phyloP scores from a whole-genome alignment of 2,329 filamentous ascomycete species.

The Onygenales sp. region DNA sequence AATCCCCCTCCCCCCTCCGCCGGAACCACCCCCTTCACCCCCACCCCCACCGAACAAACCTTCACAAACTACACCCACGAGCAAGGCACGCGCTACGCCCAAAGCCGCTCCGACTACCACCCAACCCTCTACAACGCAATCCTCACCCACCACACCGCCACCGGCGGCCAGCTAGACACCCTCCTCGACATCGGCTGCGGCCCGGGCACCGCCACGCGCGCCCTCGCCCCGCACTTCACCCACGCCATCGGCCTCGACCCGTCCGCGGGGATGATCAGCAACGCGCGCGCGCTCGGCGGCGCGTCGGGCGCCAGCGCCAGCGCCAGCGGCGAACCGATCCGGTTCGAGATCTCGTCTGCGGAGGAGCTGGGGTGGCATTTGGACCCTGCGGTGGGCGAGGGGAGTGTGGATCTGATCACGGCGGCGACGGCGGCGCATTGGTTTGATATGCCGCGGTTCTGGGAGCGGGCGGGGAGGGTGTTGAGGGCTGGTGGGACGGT shows the following conservation, averaged over 20 bases:
- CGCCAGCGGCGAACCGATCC: conserved; percentile 21
- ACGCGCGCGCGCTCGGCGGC: conserved; percentile 32
- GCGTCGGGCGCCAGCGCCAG: conserved; percentile 1
- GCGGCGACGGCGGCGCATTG: conserved; percentile 47
- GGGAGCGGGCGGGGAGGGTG: conserved; percentile 35
- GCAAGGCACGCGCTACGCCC: conserved; percentile 25
- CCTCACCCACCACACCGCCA: conserved; percentile 37
- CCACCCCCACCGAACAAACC: conserved; percentile 10
- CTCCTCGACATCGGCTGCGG: conserved; percentile 50
- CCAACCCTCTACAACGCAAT: conserved; percentile 39
- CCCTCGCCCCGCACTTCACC: conserved; percentile 38
- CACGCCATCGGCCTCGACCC: conserved; percentile 43
- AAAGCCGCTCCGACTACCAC: conserved; percentile 42
- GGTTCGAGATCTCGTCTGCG: conserved; percentile 36
- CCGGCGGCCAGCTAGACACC: conserved; percentile 33
- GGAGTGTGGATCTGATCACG: conserved; percentile 41
- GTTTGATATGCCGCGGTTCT: conserved; percentile 48
- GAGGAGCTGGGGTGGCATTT: conserved; percentile 33
- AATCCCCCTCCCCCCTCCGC: too few species aligned
- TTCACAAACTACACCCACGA: conserved; percentile 14
- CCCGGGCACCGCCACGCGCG: conserved; percentile 41
- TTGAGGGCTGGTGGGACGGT: conserved; percentile 47
- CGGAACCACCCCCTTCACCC: too few species aligned
- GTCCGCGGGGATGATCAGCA: conserved; percentile 43
- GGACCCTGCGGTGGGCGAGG: conserved; percentile 19